A percentile compares a stretch with the other conserved stretches of the same genome.
These are phyloP conservation scores for Babesia bigemina DNA, from an alignment of 169 alveolate species.

Conservation along the genomic window DNA sequence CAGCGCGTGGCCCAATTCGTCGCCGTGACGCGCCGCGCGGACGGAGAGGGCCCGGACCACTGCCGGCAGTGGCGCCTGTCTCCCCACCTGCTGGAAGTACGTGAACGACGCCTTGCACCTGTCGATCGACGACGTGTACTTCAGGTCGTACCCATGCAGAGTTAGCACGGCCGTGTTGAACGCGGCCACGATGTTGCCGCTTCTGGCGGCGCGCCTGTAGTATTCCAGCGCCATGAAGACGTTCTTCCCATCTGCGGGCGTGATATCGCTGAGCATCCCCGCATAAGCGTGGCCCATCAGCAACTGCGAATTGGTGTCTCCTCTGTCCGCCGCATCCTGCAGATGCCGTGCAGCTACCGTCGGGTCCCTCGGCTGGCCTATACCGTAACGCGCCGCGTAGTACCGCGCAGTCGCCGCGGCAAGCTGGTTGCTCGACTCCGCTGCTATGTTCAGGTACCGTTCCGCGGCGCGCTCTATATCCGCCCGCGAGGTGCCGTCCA, in stretches of 20 bases:
- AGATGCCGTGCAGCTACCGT: slow-evolving; percentile 80
- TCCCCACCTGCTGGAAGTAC: slow-evolving; percentile 70
- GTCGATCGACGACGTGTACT: slow-evolving; percentile 67
- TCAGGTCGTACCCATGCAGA: slow-evolving; percentile 79
- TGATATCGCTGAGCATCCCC: slow-evolving; percentile 80
- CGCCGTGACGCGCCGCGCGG: slow-evolving; percentile 65
- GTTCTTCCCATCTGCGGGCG: slow-evolving; percentile 81
- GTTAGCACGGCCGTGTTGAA: slow-evolving; percentile 83
- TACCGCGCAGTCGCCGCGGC: slow-evolving; percentile 71
- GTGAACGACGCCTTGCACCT: slow-evolving; percentile 74
- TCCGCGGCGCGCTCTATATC: slow-evolving; percentile 48
- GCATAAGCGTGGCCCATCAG: slow-evolving; percentile 86
- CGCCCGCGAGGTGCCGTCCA: background rate
- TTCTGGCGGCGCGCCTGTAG: slow-evolving; percentile 79
- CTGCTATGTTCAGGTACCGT: slow-evolving; percentile 51
- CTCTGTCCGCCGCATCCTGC: slow-evolving; percentile 81
- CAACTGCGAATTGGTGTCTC: slow-evolving; percentile 82
- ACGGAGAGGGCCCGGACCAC: slow-evolving; percentile 46
- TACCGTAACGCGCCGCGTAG: slow-evolving; percentile 74
- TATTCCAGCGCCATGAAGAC: slow-evolving; percentile 80
- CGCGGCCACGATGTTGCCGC: slow-evolving; percentile 81
- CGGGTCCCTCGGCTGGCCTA: slow-evolving; percentile 76
- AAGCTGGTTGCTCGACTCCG: slow-evolving; percentile 26
- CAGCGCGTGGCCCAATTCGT: slow-evolving; percentile 80
- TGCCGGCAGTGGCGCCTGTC: slow-evolving; percentile 62